Evolutionary conservation across 2,329 filamentous ascomycete species (phyloP), one percentile per base, ranked within the genome.

Genomic region (Apiospora hydei): DNA sequence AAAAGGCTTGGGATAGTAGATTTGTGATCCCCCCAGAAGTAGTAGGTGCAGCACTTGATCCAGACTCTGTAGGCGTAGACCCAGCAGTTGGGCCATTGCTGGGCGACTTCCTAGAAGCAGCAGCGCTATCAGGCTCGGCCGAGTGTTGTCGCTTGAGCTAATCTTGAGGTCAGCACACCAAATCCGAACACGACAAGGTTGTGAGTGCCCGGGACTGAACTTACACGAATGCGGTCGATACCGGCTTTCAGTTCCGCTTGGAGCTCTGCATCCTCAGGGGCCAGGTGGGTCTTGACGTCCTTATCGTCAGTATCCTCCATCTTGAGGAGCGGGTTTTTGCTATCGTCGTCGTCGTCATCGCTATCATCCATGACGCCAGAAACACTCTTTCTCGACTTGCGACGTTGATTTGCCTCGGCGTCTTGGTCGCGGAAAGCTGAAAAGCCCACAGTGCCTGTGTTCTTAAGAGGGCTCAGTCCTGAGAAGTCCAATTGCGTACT

Each of bases 391-490:
- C 86, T 85, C 2, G 85, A 82, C 80, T 91, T 92, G 72, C 86
- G 87, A 78, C 90, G 90, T 71, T 86, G 84, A 3, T 85, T 81
- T 1, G 85, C 84, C 70, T 90, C 87, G 21, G 87, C 83, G 53
- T 90, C 87, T 71, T 88, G 87, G 74, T 97, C 95, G 70, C 96
- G 90, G 85, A 98, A 98, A 18, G 93, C 90, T 3, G 94, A 92
- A 81, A 98, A 98, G 47, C 95, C 95, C 67, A 97, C 94, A 0
- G 94, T 96, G 38, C 95, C 95, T n/a, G 90, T 90, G 3, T 93
- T 88, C 81, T 97, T 97, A 30, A 98, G 86, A 0, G 95, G 95
- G 3, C 92, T 93, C 13, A 98, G 88, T 71, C 89, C 94, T 18
- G 94, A 92, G 78, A 98, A 96, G 82, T 98, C 94, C 0, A 95